phyloP scores from a whole-genome alignment of 2,329 filamentous ascomycete genomes.

The Lecanicillium sp. region DNA sequence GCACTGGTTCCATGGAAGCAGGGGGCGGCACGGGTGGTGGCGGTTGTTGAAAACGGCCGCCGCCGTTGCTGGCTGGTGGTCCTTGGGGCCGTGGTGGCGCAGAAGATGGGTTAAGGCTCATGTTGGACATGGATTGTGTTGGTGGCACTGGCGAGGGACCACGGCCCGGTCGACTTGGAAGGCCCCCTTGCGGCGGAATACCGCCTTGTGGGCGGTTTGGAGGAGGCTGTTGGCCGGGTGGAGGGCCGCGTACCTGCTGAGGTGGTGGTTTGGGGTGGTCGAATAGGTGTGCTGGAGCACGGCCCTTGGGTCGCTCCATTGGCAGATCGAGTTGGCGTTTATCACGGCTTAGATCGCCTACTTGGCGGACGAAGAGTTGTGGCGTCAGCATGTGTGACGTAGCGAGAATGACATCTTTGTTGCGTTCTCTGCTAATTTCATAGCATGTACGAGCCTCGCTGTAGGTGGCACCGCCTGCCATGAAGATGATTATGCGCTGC shows the following conservation, averaged over 20 bases:
- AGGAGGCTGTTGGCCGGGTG: too few relatives aligned
- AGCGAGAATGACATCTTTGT: conserved; percentile 77
- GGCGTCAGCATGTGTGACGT: conserved; percentile 93
- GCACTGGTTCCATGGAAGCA: too few relatives aligned
- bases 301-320: conserved; percentile 68
- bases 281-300: conserved; percentile 78
- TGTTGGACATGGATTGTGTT: conserved; percentile 44
- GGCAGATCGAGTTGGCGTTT: conserved; percentile 73
- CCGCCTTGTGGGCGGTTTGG: too few relatives aligned
- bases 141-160: conserved; percentile 30
- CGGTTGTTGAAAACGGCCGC: conserved; percentile 5
- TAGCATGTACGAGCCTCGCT: conserved; percentile 87
- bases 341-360: conserved; percentile 70
- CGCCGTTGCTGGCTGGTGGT: conserved; percentile 13
- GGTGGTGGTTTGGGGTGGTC: conserved; percentile 56
- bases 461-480: conserved; percentile 92
- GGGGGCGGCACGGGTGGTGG: conserved; percentile 8
- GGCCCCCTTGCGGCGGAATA: conserved; percentile 19
- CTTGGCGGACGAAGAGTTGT: conserved; percentile 70
- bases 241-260: conserved; percentile 17
- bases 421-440: conserved; percentile 64
- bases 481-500: conserved; percentile 86
- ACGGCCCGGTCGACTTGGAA: conserved; percentile 24
- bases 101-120: conserved; percentile 34
- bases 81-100: conserved; percentile 4